Evolutionary conservation across 2,329 filamentous ascomycete genomes (phyloP).

Genomic region (Hypomyces rosellus): DNA sequence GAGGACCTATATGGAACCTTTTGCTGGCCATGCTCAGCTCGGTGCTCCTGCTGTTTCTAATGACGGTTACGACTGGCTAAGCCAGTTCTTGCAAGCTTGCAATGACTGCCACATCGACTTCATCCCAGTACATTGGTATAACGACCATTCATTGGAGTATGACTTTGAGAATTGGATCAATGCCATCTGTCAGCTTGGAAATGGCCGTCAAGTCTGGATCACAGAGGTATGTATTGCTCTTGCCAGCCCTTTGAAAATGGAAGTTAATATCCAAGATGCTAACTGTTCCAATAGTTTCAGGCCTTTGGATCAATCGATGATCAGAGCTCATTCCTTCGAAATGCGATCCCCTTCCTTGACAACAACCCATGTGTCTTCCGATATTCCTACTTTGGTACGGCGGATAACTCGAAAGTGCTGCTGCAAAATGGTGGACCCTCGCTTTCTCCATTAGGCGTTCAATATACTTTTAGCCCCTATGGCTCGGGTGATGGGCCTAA

Average conservation of each 20-base stretch:
- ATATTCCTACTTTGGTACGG: slow-evolving; percentile 32
- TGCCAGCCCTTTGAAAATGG: too few relatives aligned
- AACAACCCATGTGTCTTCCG: slow-evolving; percentile 29
- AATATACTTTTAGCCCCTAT: too few relatives aligned
- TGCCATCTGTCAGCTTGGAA: slow-evolving; percentile 29
- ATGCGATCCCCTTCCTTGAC: slow-evolving; percentile 39
- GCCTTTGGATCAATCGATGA: slow-evolving; percentile 30
- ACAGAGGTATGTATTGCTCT: slow-evolving; percentile 29
- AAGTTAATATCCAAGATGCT: too few relatives aligned
- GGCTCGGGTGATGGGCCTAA: slow-evolving; percentile 1
- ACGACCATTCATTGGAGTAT: slow-evolving; percentile 24
- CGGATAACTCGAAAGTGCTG: slow-evolving; percentile 15
- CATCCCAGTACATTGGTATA: slow-evolving; percentile 43
- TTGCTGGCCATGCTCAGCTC: slow-evolving; percentile 35
- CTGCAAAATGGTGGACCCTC: slow-evolving; percentile 7
- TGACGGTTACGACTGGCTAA: slow-evolving; percentile 37
- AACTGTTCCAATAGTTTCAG: slow-evolving; percentile 9
- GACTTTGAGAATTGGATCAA: slow-evolving; percentile 39
- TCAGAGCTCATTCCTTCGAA: slow-evolving; percentile 33
- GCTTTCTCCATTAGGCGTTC: not conserved
- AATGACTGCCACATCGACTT: slow-evolving; percentile 37
- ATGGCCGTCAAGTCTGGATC: slow-evolving; percentile 36
- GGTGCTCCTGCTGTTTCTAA: slow-evolving; percentile 44
- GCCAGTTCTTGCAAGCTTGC: slow-evolving; percentile 36
- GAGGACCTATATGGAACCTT: slow-evolving; percentile 38